Conservation (phyloP, 345 rosid genomes). For the Camelina sativa region DNA sequence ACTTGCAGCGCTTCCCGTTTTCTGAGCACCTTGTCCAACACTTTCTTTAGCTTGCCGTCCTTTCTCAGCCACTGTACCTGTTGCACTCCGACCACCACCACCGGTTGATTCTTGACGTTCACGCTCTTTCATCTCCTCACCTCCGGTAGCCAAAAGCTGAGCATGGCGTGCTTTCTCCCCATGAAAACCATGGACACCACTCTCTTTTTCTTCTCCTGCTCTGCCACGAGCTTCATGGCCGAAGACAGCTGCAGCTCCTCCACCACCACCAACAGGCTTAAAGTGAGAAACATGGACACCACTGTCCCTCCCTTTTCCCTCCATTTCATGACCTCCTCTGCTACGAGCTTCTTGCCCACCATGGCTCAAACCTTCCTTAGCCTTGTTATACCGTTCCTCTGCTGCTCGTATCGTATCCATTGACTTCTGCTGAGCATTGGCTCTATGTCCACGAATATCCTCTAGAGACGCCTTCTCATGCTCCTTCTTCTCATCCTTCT, state of each 20-base stretch:
- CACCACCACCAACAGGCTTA: conserved; percentile 13
- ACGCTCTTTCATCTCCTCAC: conserved; percentile 34
- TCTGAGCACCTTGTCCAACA: conserved; percentile 37
- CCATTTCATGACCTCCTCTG: not conserved
- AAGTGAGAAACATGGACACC: conserved; percentile 34
- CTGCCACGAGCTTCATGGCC: conserved; percentile 33
- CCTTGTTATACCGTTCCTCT: conserved; percentile 57
- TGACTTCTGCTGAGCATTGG: conserved; percentile 60
- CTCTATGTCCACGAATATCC: conserved; percentile 54
- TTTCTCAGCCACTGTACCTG: conserved; percentile 10
- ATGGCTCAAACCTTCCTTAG: conserved; percentile 44
- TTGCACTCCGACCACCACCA: conserved; percentile 22
- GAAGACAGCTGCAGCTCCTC: conserved; percentile 13
- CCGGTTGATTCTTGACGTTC: conserved; percentile 23
- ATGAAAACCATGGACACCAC: conserved; percentile 3
- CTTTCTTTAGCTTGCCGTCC: conserved; percentile 45
- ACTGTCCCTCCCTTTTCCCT: conserved; percentile 29
- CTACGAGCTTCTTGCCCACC: conserved; percentile 32
- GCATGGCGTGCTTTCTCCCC: conserved; percentile 33
- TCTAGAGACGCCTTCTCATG: conserved; percentile 48
- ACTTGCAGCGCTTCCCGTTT: conserved; percentile 11
- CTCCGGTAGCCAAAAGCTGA: conserved; percentile 27
- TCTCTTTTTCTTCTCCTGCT: conserved; percentile 20
- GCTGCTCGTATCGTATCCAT: conserved; percentile 54
- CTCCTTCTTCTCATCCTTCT: conserved; percentile 15